phyloP scores from a whole-genome alignment of 495 filamentous ascomycete genomes.

The Penicillium waksmanii region DNA sequence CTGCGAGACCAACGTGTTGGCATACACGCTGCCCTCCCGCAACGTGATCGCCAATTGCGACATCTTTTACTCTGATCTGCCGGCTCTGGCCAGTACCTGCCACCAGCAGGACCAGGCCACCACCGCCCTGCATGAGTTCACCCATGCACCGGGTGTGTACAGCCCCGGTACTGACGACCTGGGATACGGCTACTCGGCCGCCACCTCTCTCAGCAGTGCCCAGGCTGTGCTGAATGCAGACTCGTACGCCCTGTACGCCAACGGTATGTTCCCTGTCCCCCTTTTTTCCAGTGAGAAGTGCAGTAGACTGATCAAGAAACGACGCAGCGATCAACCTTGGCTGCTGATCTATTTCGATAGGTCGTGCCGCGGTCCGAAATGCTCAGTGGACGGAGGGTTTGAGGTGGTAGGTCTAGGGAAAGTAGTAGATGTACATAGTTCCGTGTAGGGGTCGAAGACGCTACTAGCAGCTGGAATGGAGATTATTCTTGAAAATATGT shows the following conservation, averaged over 20 bases:
- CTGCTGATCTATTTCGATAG: conserved; percentile 17
- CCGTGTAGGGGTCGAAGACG: neutral
- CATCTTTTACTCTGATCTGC: conserved; percentile 56
- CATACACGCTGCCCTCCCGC: conserved; percentile 56
- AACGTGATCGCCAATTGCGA: conserved; percentile 61
- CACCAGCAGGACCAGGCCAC: conserved; percentile 63
- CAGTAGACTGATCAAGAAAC: conserved; percentile 11
- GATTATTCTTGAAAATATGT: neutral
- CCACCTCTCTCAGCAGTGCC: conserved; percentile 41
- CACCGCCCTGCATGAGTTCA: conserved; percentile 65
- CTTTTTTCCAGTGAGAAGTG: neutral
- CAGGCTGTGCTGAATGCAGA: conserved; percentile 64
- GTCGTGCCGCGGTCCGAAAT: neutral
- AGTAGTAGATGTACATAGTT: neutral
- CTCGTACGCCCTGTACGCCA: conserved; percentile 64
- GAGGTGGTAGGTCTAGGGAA: neutral
- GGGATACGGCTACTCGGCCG: conserved; percentile 61
- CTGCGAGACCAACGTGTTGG: conserved; percentile 56
- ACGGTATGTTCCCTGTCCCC: conserved; percentile 41
- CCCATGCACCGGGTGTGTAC: conserved; percentile 60
- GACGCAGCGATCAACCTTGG: conserved; percentile 29
- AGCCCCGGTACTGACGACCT: conserved; percentile 59
- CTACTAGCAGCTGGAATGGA: neutral
- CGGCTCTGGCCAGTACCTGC: conserved; percentile 48
- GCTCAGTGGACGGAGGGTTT: neutral